These are phyloP conservation scores for Fragaria vesca DNA, from an alignment of 306 rosid genomes.

Conservation along the genomic window DNA sequence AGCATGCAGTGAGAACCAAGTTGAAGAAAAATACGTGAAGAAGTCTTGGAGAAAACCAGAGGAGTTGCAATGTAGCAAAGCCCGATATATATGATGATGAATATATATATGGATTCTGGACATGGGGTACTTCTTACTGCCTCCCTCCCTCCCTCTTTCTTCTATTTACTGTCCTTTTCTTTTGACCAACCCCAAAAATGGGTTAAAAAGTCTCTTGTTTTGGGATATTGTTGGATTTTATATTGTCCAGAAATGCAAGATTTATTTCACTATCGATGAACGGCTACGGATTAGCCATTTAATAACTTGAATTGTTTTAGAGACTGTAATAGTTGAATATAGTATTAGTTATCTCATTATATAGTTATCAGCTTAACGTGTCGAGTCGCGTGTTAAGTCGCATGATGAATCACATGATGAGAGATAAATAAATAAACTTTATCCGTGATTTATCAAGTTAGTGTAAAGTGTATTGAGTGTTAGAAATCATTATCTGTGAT, in stretches of 20 bases:
- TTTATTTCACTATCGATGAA: background rate
- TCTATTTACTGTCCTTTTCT: background rate
- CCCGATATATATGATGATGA: background rate
- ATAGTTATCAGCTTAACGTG: background rate
- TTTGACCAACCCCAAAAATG: background rate
- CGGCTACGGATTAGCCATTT: background rate
- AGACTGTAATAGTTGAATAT: background rate
- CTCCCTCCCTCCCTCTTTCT: slow-evolving; percentile 9
- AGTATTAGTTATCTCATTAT: background rate
- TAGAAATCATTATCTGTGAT: background rate
- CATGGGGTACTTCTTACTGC: slow-evolving; percentile 15
- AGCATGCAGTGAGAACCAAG: slow-evolving; percentile 40
- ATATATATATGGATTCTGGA: slow-evolving; percentile 10
- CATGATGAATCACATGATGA: background rate
- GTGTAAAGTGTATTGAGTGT: background rate
- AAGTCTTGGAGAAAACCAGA: slow-evolving; percentile 7
- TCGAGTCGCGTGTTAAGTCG: background rate
- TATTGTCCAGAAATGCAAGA: background rate
- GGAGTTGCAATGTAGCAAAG: slow-evolving; percentile 31
- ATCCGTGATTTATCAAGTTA: background rate
- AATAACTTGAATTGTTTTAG: background rate
- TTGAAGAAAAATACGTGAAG: slow-evolving; percentile 23
- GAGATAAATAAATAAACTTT: background rate
- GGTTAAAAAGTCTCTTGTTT: background rate
- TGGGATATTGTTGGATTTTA: background rate